Base-by-base conservation (phyloP, 2,329 filamentous ascomycete species). In the Claviceps maximensis region DNA sequence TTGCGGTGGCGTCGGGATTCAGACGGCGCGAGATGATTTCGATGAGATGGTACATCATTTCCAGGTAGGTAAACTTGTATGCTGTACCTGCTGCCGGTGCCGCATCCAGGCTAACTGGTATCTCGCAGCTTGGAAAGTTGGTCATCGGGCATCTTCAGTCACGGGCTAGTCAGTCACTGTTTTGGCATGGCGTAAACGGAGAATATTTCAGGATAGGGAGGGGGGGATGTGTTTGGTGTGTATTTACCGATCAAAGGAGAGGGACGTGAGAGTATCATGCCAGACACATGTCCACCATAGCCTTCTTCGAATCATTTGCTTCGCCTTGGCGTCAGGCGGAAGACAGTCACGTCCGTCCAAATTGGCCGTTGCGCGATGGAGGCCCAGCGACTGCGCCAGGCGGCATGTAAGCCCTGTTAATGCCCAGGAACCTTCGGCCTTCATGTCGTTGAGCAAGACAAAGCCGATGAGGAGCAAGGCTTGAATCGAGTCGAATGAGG, bases 381-480 rank as follows among this genome's bases (percentile, higher is more conserved):
- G 68, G 4, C 81, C 81, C 1, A 84, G 69, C 0, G 80, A 83
- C 61, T 84, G 80, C 0, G 81, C 81, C n/a, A 84, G 71, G 27
- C 81, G 74, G 56, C 80, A 83, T 0, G 80, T 83, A 46, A 84
- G 72, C 0, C 80, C 81, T 50, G 82, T 74, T 51, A 84, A 63
- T 0, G 80, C 80, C 81, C 81, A 84, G 0, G 81, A 83, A 0
- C 79, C 81, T 60, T 84, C 81, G 1, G 81, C 80, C 60, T 84
- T 84, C 81, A 84, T 84, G 55, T 84, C 81, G 58, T 84, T 84
- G 27, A 83, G 68, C 2, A 84, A 69, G 2, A 82, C 80, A 56
- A 84, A 83, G 31, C 79, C 76, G 4, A 79, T 79, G 45, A 84
- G 72, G 1, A 84, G 68, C 42, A 84, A 67, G 1, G 80, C 80